phyloP scores from a whole-genome alignment of 2,329 filamentous ascomycete genomes.

The Talaromyces sp. region DNA sequence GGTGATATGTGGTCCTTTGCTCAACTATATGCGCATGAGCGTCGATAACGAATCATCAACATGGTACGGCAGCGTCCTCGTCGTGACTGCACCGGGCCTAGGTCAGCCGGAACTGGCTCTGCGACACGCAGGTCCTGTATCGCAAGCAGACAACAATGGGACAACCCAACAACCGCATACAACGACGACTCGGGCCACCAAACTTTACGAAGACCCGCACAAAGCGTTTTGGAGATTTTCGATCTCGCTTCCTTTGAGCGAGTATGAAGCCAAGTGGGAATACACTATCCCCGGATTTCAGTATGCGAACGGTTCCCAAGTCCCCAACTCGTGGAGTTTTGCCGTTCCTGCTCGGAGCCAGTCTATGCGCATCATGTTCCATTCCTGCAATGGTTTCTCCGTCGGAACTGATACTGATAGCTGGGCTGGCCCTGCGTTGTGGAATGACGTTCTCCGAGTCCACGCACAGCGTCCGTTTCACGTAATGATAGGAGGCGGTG shows the following conservation, averaged over 20 bases:
- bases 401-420: slow-evolving; percentile 61
- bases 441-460: slow-evolving; percentile 61
- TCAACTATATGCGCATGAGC: slow-evolving; percentile 47
- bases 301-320: slow-evolving; percentile 55
- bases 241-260: slow-evolving; percentile 61
- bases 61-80: slow-evolving; percentile 82
- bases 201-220: slow-evolving; percentile 56
- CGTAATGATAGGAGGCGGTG: slow-evolving; percentile 81
- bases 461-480: slow-evolving; percentile 59
- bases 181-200: slow-evolving; percentile 43
- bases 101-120: slow-evolving; percentile 56
- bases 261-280: slow-evolving; percentile 71
- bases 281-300: slow-evolving; percentile 68
- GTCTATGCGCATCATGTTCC: slow-evolving; percentile 67
- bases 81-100: slow-evolving; percentile 72
- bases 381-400: slow-evolving; percentile 65
- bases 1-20: slow-evolving; percentile 44
- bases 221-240: slow-evolving; percentile 59
- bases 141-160: slow-evolving; percentile 16
- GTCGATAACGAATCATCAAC: slow-evolving; percentile 25
- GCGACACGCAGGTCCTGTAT: slow-evolving; percentile 29
- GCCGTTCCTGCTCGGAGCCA: slow-evolving; percentile 55
- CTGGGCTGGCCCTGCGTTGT: slow-evolving; percentile 59
- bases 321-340: slow-evolving; percentile 49
- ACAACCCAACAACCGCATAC: slow-evolving; percentile 1